Conservation (phyloP, 2,329 filamentous ascomycete genomes). For the Fusarium chaquense region DNA sequence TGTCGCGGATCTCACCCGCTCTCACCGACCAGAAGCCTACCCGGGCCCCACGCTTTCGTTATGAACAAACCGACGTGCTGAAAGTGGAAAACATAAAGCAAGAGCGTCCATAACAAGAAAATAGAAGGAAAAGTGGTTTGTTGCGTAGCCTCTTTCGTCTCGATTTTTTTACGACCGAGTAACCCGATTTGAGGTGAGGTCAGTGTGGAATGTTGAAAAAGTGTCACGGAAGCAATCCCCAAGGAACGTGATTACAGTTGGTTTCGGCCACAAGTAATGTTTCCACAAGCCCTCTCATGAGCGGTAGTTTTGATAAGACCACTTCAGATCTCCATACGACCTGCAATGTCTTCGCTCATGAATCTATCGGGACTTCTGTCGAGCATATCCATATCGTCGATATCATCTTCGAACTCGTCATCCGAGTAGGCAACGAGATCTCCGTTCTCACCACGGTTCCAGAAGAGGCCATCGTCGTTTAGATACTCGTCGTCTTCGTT, state of each 20-base stretch:
- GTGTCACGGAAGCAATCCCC: conserved; percentile 16
- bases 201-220: conserved; percentile 39
- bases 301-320: background rate
- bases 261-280: conserved; percentile 1
- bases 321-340: conserved; percentile 70
- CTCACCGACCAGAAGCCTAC: conserved; percentile 54
- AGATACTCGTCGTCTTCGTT: conserved; percentile 62
- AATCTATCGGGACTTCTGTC: conserved; percentile 62
- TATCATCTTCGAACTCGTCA: conserved; percentile 63
- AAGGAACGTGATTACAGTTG: conserved; percentile 1
- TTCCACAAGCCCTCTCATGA: conserved; percentile 1
- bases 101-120: conserved; percentile 21
- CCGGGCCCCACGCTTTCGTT: conserved; percentile 48
- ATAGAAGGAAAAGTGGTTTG: conserved; percentile 22
- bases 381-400: conserved; percentile 57
- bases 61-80: conserved; percentile 28
- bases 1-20: conserved; percentile 52
- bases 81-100: conserved; percentile 22
- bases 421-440: conserved; percentile 67
- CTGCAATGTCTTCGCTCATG: conserved; percentile 73
- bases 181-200: conserved; percentile 26
- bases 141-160: conserved; percentile 12
- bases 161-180: conserved; percentile 12
- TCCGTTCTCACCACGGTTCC: conserved; percentile 70
- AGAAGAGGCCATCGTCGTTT: conserved; percentile 64